These are phyloP conservation scores for Arabis hirsuta DNA, from an alignment of 345 rosid genomes.

Conservation along the genomic window DNA sequence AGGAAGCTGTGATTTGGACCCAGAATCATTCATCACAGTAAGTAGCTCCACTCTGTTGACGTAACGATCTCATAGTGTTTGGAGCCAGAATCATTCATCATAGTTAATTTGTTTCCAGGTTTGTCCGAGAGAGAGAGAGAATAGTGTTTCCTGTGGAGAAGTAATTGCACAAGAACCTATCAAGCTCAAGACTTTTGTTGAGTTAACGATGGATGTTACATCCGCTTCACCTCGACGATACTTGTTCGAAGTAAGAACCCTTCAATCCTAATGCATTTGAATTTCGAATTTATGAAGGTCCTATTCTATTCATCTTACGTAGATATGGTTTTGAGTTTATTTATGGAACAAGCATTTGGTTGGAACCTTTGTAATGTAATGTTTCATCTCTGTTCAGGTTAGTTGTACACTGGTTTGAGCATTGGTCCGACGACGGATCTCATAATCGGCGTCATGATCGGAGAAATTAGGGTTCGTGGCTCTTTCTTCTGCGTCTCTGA, in stretches of 20 bases:
- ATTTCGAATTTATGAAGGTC: conserved; percentile 4
- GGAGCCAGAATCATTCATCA: too few relatives aligned
- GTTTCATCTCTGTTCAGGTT: too few relatives aligned
- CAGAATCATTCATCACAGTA: conserved; percentile 77
- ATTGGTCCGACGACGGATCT: too few relatives aligned
- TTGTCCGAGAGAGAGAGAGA: conserved; percentile 53
- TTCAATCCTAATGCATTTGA: conserved; percentile 34
- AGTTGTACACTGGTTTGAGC: too few relatives aligned
- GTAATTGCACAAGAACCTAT: conserved; percentile 50
- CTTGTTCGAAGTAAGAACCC: conserved; percentile 86
- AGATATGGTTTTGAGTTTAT: too few relatives aligned
- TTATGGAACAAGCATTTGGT: too few relatives aligned
- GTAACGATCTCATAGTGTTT: conserved; percentile 2
- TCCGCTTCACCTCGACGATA: conserved; percentile 90
- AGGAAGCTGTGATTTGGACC: conserved; percentile 72
- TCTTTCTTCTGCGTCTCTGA: too few relatives aligned
- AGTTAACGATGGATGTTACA: conserved; percentile 90
- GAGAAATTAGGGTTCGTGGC: too few relatives aligned
- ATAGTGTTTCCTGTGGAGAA: conserved; percentile 34
- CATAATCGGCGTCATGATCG: too few relatives aligned
- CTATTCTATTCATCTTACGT: too few relatives aligned
- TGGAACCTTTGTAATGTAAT: too few relatives aligned
- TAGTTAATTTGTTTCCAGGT: conserved; percentile 54
- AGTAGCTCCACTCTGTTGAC: conserved; percentile 30
- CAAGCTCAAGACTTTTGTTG: conserved; percentile 71